A percentile compares a stretch with the other conserved stretches of the same genome.
phyloP scores from a whole-genome alignment of 495 filamentous ascomycete genomes.

The Hypoxylon cercidicola region DNA sequence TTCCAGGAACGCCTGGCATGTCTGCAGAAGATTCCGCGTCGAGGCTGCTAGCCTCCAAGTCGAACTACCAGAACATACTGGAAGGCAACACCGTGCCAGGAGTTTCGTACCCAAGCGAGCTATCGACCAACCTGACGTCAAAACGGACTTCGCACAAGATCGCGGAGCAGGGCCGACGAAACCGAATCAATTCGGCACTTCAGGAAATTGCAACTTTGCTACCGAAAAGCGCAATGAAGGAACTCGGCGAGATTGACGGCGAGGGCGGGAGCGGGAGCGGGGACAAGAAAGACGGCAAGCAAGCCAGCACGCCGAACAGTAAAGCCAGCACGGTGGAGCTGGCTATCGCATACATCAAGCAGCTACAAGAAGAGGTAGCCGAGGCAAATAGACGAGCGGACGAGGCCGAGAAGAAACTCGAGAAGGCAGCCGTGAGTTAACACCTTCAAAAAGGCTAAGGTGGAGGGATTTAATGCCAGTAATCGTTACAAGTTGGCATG shows the following conservation, averaged over 20 bases:
- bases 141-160: conserved; percentile 99
- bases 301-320: conserved; percentile 70
- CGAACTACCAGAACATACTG: conserved; percentile 97
- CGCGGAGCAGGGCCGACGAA: conserved; percentile 93
- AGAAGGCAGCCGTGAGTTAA: conserved; percentile 31
- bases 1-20: conserved; percentile 69
- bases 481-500: conserved; percentile 20
- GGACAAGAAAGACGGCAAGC: conserved; percentile 54
- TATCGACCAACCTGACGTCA: conserved; percentile 92
- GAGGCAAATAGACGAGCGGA: conserved; percentile 73
- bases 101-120: conserved; percentile 87
- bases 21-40: conserved; percentile 76
- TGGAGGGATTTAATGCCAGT: not conserved
- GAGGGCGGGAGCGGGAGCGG: conserved; percentile 58
- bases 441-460: conserved; percentile 14
- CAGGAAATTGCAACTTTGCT: conserved; percentile 90
- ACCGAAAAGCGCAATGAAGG: conserved; percentile 61
- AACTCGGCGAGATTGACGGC: conserved; percentile 44
- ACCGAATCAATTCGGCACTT: conserved; percentile 93
- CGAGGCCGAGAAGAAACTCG: conserved; percentile 69
- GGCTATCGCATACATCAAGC: conserved; percentile 94
- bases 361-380: conserved; percentile 76
- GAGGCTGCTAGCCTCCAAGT: conserved; percentile 88
- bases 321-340: conserved; percentile 97
- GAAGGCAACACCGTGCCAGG: conserved; percentile 92